These are phyloP conservation scores for Nicotiana paniculata DNA, from an alignment of 257 asterid genomes.

Conservation along the genomic window DNA sequence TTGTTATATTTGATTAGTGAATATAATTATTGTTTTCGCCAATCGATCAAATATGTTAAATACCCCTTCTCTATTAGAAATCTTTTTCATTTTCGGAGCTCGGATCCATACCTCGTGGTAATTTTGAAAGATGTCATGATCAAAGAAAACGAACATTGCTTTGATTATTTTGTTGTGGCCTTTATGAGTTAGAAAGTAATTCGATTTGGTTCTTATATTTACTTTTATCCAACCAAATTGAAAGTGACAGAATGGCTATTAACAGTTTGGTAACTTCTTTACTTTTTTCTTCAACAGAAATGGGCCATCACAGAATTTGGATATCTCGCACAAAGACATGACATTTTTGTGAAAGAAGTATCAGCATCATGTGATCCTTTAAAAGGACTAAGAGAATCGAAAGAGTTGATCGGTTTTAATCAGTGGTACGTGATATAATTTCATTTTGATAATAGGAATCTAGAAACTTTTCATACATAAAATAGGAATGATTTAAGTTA, in stretches of 20 bases:
- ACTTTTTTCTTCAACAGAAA: not conserved
- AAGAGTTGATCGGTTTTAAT: not conserved
- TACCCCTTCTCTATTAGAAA: no score
- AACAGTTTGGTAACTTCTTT: not conserved
- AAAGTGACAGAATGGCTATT: not conserved
- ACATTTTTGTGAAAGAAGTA: not conserved
- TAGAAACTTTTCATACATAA: no score
- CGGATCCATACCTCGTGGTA: no score
- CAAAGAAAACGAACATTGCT: not conserved
- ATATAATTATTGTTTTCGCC: no score
- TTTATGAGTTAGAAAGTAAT: not conserved
- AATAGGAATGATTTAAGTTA: no score
- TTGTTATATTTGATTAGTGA: no score
- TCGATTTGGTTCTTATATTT: not conserved
- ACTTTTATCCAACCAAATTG: not conserved
- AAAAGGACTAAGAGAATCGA: not conserved
- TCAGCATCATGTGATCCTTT: not conserved
- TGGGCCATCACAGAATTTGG: conserved; percentile 6
- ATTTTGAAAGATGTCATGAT: not conserved
- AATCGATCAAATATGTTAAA: no score
- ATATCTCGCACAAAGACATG: not conserved
- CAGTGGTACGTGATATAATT: not conserved
- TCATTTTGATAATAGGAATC: no score
- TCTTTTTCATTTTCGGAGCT: no score
- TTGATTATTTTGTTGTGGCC: not conserved